phyloP scores from a whole-genome alignment of 2,329 filamentous ascomycete genomes.

The Aspergillus costaricaensis region DNA sequence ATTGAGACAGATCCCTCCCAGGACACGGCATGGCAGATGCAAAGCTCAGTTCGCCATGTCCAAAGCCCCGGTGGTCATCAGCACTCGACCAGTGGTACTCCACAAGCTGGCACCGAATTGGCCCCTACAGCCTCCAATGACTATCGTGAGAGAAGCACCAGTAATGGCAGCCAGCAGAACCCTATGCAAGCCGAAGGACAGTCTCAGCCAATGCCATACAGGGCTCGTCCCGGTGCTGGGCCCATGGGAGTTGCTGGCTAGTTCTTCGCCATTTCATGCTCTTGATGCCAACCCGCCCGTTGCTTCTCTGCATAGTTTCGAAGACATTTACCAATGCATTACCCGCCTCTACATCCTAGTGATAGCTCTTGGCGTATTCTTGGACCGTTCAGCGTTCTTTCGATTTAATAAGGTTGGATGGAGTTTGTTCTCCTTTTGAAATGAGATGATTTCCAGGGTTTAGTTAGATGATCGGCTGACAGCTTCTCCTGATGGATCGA shows the following conservation, averaged over 20 bases:
- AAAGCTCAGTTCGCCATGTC: constrained; percentile 79
- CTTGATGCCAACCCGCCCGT: constrained; percentile 11
- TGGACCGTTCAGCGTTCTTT: constrained; percentile 34
- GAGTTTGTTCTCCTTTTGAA: constrained; percentile 28
- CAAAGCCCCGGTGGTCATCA: constrained; percentile 45
- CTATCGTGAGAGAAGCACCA: constrained; percentile 39
- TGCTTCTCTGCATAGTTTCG: constrained; percentile 17
- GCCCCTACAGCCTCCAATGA: constrained; percentile 28
- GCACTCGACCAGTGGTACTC: constrained; percentile 32
- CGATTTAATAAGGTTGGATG: constrained; percentile 31
- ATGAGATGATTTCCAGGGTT: constrained; percentile 26
- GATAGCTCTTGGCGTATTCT: constrained; percentile 20
- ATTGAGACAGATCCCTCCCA: constrained; percentile 86
- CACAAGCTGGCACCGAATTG: constrained; percentile 29
- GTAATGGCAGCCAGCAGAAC: constrained; percentile 36
- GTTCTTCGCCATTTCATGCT: constrained; percentile 16
- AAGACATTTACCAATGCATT: constrained; percentile 13
- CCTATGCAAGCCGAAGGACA: constrained; percentile 31
- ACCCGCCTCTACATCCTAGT: constrained; percentile 9
- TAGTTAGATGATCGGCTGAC: constrained; percentile 11
- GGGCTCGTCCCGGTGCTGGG: constrained; percentile 39
- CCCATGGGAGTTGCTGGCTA: constrained; percentile 45
- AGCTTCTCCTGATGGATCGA: constrained; percentile 10
- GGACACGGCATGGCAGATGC: constrained; percentile 71
- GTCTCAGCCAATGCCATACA: constrained; percentile 38